These are phyloP conservation scores for Cladosporium sp. DNA, from an alignment of 2,329 filamentous ascomycete genomes.

Conservation along the genomic window DNA sequence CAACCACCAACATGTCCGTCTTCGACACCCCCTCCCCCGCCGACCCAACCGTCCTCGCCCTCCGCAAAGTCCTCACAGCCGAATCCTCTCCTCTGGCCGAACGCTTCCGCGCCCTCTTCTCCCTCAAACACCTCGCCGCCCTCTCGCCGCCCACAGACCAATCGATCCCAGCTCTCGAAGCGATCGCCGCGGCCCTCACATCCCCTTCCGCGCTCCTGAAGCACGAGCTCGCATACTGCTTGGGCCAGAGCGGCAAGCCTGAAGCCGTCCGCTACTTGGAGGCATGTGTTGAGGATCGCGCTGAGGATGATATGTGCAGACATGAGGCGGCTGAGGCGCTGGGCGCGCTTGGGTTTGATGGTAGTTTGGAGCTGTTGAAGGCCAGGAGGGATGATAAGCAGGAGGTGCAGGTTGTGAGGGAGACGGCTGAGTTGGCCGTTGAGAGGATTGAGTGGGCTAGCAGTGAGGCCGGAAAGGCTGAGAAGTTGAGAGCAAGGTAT, in stretches of 20 bases:
- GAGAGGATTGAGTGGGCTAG: conserved; percentile 93
- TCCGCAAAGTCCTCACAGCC: conserved; percentile 73
- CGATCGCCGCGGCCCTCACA: conserved; percentile 81
- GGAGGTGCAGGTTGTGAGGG: conserved; percentile 76
- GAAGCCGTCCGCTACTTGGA: conserved; percentile 70
- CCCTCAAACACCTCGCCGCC: conserved; percentile 86
- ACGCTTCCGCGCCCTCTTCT: conserved; percentile 95
- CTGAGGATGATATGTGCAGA: conserved; percentile 92
- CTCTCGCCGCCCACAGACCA: conserved; percentile 55
- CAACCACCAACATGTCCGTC: conserved; percentile 30
- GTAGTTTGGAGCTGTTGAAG: conserved; percentile 69
- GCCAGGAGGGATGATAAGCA: conserved; percentile 68
- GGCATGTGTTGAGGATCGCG: conserved; percentile 67
- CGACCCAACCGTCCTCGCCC: conserved; percentile 52
- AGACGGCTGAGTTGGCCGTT: conserved; percentile 96
- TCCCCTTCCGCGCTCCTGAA: conserved; percentile 88
- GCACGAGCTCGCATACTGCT: conserved; percentile 94
- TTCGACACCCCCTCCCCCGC: conserved; percentile 11
- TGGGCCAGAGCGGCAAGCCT: conserved; percentile 81
- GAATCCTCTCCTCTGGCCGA: conserved; percentile 78
- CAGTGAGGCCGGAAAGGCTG: conserved; percentile 63
- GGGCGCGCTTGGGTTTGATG: conserved; percentile 73
- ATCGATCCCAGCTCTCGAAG: conserved; percentile 62
- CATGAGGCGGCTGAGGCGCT: conserved; percentile 96
- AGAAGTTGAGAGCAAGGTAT: conserved; percentile 79